Evolutionary conservation across 2,329 filamentous ascomycete species (phyloP), one percentile per base, ranked within the genome.

Genomic region (Botryotinia convoluta): DNA sequence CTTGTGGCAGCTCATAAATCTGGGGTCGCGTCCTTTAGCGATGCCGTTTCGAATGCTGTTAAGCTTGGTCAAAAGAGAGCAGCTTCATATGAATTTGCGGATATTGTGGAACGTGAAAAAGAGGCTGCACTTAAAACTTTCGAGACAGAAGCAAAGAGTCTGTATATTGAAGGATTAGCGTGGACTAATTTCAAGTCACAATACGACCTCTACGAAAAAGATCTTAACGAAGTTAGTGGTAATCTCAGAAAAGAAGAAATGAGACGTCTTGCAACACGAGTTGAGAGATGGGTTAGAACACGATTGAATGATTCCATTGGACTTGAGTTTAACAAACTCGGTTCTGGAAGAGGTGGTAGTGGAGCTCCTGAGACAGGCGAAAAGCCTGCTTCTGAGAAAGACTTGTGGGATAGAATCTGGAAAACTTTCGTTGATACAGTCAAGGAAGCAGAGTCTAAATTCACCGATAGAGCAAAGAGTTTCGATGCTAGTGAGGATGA

Each of bases 401-500:
- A 94, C 72, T 90, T 99, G 26, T 99, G 97, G 96, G 96, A 99
- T 81, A 91, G 95, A 57, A 92, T 99, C 79, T 99, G 96, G 96
- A 89, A 84, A 45, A 89, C 94, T 51, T 99, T 99, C 80, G 91
- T 89, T 10, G 88, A 90, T 20, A 93, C 95, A 14, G 94, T 98
- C 29, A 87, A 89, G 71, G 93, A 97, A 80, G 95, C 96, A 18
- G 94, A 98, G 82, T 87, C 86, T 42, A 89, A 94, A 72, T 98
- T 98, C 83, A 89, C 92, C 0, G 94, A 97, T 77, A 90, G 95
- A 74, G 95, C 96, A 72, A 93, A 92, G 83, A 97, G 94, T 85
- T 97, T 98, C 78, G 94, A 98, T 82, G 96, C 96, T 63, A 97
- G 91, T 78, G 87, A 92, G 72, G 94, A 95, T 59, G 96, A 99